phyloP scores from a whole-genome alignment of 1,284 basidiomycete species.

The Afroboletus lepidellus region DNA sequence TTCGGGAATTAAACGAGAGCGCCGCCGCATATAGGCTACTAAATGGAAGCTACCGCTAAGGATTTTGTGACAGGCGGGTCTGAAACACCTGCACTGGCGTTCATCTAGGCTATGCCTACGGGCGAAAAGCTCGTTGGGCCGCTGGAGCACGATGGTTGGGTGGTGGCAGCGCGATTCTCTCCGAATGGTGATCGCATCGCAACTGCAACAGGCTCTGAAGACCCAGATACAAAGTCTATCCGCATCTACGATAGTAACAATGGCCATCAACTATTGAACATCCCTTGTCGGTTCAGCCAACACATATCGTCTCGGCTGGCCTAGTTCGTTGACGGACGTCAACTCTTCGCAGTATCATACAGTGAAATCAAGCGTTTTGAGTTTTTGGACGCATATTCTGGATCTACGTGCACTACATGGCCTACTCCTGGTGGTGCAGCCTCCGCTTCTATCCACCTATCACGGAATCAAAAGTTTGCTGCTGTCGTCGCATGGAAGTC shows the following conservation, averaged over 20 bases:
- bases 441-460: background rate
- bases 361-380: background rate
- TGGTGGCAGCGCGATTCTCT: background rate
- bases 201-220: background rate
- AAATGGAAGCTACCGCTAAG: no score
- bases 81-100: conserved; percentile 1
- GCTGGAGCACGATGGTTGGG: background rate
- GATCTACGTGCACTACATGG: background rate
- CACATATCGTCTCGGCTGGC: background rate
- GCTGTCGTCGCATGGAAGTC: background rate
- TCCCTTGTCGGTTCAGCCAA: background rate
- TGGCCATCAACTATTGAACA: background rate
- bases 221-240: background rate
- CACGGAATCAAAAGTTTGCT: background rate
- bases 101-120: background rate
- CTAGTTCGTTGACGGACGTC: background rate
- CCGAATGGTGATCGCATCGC: background rate
- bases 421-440: background rate
- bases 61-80: background rate
- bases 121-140: background rate
- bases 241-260: background rate
- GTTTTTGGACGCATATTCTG: background rate
- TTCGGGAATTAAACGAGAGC: no score
- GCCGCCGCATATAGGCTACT: no score
- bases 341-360: background rate